A percentile compares a stretch with the other conserved stretches of the same genome.
Evolutionary conservation across 768 basidiomycete species (phyloP).

Genomic region (Serendipita indica): DNA sequence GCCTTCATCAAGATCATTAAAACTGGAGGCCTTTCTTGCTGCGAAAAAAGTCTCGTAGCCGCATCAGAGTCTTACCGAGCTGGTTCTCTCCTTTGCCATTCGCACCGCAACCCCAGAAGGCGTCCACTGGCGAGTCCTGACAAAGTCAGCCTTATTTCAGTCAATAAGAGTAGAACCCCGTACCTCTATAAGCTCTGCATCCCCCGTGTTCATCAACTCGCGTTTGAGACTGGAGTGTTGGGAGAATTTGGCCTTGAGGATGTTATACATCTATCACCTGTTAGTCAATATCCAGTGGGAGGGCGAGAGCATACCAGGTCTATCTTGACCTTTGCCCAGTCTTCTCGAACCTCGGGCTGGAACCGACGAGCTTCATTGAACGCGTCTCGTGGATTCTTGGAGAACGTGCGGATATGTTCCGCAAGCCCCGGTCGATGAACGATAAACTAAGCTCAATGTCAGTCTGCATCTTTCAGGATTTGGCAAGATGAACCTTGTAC

Average conservation of each 20-base stretch:
- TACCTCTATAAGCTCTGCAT: constrained; percentile 15
- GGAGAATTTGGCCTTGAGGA: constrained; percentile 14
- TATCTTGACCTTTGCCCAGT: constrained; percentile 14
- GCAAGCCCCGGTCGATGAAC: constrained; percentile 12
- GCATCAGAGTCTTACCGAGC: constrained; percentile 15
- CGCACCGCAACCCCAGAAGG: constrained; percentile 15
- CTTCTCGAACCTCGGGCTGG: constrained; percentile 7
- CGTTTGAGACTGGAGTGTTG: constrained; percentile 12
- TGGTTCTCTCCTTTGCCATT: constrained; percentile 15
- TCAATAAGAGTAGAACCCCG: neutral
- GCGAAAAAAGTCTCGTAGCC: constrained; percentile 11
- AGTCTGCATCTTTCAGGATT: neutral
- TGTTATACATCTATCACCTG: constrained; percentile 16
- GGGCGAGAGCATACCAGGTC: neutral
- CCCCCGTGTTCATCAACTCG: constrained; percentile 13
- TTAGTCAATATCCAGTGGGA: neutral
- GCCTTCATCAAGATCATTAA: too few relatives aligned
- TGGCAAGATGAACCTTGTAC: constrained; percentile 9
- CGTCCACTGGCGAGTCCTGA: constrained; percentile 11
- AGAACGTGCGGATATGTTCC: constrained; percentile 14
- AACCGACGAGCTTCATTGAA: constrained; percentile 11
- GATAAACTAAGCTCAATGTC: constrained; percentile 12
- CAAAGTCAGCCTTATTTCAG: neutral
- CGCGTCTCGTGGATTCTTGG: constrained; percentile 11
- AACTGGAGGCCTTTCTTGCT: neutral